Conservation (phyloP, 257 asterid species). For the Nicotiana knightiana region DNA sequence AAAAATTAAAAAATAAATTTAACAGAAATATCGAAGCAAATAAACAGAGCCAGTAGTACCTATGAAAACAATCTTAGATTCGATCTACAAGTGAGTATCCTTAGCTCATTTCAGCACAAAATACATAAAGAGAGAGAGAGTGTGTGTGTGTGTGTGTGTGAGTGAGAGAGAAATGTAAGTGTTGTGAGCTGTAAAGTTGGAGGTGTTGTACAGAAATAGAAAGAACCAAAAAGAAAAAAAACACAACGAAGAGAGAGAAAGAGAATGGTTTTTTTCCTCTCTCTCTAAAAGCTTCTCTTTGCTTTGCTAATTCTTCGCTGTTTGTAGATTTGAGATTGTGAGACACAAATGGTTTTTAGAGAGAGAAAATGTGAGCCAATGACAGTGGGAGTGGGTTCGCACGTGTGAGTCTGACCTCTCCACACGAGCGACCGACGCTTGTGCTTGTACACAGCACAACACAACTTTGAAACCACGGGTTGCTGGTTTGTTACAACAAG, state of each 20-base stretch:
- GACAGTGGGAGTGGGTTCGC: neutral
- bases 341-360: neutral
- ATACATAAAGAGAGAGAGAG: no score
- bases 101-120: neutral
- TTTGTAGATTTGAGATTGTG: neutral
- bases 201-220: neutral
- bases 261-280: neutral
- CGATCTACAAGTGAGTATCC: slow-evolving; percentile 12
- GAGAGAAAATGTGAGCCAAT: slow-evolving; percentile 2
- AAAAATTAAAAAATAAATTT: neutral
- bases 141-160: no score
- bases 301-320: no score
- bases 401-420: neutral
- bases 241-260: neutral
- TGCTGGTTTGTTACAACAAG: neutral
- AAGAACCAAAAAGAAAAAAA: neutral
- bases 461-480: neutral
- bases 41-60: neutral
- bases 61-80: neutral
- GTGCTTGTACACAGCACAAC: neutral
- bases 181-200: slow-evolving; percentile 20
- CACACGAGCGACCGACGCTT: slow-evolving; percentile 24
- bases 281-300: no score
- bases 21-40: neutral
- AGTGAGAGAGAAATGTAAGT: neutral